phyloP scores from a whole-genome alignment of 1,284 basidiomycete genomes.

The Termitomyces sp. region DNA sequence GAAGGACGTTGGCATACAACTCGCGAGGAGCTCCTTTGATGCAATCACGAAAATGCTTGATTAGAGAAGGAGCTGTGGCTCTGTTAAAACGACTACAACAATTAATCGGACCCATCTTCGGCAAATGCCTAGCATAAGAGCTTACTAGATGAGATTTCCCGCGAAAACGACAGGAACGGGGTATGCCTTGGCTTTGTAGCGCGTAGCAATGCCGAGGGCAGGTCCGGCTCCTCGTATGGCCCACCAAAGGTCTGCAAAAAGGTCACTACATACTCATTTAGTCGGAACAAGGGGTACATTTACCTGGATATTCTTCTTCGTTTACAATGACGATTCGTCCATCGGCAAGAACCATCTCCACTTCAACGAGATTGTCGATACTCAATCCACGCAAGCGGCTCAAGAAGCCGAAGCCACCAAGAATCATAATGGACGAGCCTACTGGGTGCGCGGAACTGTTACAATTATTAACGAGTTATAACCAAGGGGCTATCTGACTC shows the following conservation, averaged over 20 bases:
- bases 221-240: conserved; percentile 83
- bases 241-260: conserved; percentile 76
- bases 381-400: conserved; percentile 80
- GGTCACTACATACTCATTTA: not conserved
- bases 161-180: conserved; percentile 87
- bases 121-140: not conserved
- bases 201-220: conserved; percentile 79
- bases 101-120: not conserved
- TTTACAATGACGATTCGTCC: conserved; percentile 70
- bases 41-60: conserved; percentile 90
- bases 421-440: conserved; percentile 79
- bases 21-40: conserved; percentile 83
- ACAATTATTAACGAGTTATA: conserved; percentile 10
- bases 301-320: conserved; percentile 62
- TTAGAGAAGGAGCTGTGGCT: conserved; percentile 78
- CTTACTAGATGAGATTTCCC: conserved; percentile 86
- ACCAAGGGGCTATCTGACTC: conserved; percentile 21
- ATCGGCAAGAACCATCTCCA: conserved; percentile 80
- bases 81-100: conserved; percentile 75
- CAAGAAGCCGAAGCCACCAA: conserved; percentile 88
- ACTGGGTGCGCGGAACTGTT: conserved; percentile 68
- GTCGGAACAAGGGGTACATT: conserved; percentile 12
- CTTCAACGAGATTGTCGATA: conserved; percentile 81
- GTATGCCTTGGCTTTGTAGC: conserved; percentile 82
- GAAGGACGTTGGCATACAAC: conserved; percentile 83